Percentiles rank a stretch among this genome's conserved stretches.
Evolutionary conservation across 495 filamentous ascomycete genomes (phyloP).

Genomic region (Entonaema liquescens): DNA sequence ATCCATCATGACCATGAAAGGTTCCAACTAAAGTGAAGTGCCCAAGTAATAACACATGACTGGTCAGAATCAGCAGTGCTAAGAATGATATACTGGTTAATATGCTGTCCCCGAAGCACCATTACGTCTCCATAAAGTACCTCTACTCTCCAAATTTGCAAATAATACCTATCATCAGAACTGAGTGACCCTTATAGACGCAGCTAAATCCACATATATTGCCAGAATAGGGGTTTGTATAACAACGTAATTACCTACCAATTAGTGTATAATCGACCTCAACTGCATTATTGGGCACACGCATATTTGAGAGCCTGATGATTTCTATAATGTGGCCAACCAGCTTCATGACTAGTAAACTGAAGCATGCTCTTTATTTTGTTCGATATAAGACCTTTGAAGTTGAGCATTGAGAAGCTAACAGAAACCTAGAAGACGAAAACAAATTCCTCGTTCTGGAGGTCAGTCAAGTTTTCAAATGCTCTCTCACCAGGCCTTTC

Average conservation of each 20-base stretch:
- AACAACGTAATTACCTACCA: background rate
- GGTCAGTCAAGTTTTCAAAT: conserved; percentile 58
- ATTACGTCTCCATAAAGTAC: background rate
- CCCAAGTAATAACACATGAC: background rate
- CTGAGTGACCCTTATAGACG: background rate
- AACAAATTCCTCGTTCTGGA: conserved; percentile 60
- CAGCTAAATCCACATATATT: background rate
- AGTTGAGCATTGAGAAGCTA: background rate
- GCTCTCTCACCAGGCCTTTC: conserved; percentile 48
- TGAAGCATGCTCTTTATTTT: background rate
- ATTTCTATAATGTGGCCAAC: background rate
- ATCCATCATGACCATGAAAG: background rate
- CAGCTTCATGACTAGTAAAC: background rate
- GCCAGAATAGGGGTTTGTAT: background rate
- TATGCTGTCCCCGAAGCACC: background rate
- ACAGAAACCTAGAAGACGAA: conserved; percentile 52
- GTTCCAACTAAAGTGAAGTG: background rate
- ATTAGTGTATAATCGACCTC: background rate
- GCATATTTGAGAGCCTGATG: background rate
- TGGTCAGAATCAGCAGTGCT: background rate
- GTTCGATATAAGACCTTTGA: background rate
- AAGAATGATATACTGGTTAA: background rate
- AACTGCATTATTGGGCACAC: background rate
- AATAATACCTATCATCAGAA: background rate
- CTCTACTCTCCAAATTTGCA: background rate